Conservation (phyloP, 129 eudicot species). For the Chrysanthemum lavandulifolium region DNA sequence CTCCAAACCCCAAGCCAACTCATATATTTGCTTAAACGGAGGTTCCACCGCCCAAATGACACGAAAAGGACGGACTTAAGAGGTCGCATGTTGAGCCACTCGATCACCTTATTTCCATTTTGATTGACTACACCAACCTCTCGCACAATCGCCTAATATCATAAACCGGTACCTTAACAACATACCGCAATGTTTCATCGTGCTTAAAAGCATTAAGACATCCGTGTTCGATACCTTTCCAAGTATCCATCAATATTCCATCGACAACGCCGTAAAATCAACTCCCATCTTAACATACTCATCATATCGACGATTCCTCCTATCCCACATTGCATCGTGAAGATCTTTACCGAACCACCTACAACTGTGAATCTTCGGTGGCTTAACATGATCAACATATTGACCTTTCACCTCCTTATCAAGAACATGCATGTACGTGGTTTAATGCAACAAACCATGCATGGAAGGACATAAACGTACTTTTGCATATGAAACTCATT, state of each 20-base stretch:
- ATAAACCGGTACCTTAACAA: neutral
- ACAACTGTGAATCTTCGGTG: constrained; percentile 49
- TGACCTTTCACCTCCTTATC: constrained; percentile 45
- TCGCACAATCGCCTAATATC: no score
- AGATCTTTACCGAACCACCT: constrained; percentile 46
- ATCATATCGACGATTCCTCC: constrained; percentile 32
- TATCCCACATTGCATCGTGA: constrained; percentile 54
- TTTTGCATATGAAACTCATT: constrained; percentile 45
- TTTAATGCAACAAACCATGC: constrained; percentile 43
- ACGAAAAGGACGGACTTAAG: neutral
- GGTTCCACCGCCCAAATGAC: neutral
- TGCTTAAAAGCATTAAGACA: constrained; percentile 19
- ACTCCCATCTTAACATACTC: constrained; percentile 37
- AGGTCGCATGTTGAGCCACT: neutral
- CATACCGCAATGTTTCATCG: no score
- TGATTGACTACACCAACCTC: no score
- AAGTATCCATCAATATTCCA: constrained; percentile 52
- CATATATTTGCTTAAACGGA: neutral
- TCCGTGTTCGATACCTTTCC: constrained; percentile 47
- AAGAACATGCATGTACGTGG: constrained; percentile 33
- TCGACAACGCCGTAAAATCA: constrained; percentile 24
- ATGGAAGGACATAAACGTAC: constrained; percentile 32
- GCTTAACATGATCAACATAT: constrained; percentile 45
- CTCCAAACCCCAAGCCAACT: neutral
- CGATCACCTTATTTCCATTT: no score